Evolutionary conservation across 768 basidiomycete species (phyloP).

Genomic region (Boletus sp.): DNA sequence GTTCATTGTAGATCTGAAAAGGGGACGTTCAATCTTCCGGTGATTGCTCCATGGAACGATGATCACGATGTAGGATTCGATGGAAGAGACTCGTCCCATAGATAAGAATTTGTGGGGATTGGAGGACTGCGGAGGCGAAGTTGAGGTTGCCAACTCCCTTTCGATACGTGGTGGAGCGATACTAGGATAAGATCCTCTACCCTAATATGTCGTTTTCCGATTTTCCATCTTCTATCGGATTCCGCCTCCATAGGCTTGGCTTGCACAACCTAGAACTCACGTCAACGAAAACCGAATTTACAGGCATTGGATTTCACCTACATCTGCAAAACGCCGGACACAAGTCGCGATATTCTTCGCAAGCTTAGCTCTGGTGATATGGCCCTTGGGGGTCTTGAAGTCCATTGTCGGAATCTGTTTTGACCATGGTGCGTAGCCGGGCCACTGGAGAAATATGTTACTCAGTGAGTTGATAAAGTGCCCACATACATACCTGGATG

Average conservation of each 20-base stretch:
- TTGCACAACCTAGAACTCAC: constrained; percentile 44
- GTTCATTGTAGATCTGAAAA: not conserved
- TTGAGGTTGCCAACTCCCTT: constrained; percentile 83
- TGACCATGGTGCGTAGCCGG: constrained; percentile 75
- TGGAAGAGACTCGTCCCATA: constrained; percentile 1
- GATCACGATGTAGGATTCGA: not conserved
- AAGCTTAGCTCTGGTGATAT: constrained; percentile 72
- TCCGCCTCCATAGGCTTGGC: constrained; percentile 60
- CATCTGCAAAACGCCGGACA: constrained; percentile 64
- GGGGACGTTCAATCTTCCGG: not conserved
- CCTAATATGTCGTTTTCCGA: constrained; percentile 56
- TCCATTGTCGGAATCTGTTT: constrained; percentile 82
- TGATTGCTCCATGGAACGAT: not conserved
- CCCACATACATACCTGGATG: constrained; percentile 52
- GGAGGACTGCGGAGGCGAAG: constrained; percentile 44
- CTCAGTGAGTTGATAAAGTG: not conserved
- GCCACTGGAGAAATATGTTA: constrained; percentile 53
- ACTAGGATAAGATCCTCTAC: constrained; percentile 71
- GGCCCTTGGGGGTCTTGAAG: constrained; percentile 74
- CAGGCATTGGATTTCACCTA: constrained; percentile 26
- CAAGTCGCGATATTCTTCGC: constrained; percentile 81
- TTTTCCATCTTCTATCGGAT: constrained; percentile 57
- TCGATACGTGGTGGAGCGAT: constrained; percentile 79
- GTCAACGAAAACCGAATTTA: constrained; percentile 2
- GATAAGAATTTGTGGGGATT: not conserved